phyloP scores from a whole-genome alignment of 805 yeast genomes.

The Sugiyamaella smithiae region DNA sequence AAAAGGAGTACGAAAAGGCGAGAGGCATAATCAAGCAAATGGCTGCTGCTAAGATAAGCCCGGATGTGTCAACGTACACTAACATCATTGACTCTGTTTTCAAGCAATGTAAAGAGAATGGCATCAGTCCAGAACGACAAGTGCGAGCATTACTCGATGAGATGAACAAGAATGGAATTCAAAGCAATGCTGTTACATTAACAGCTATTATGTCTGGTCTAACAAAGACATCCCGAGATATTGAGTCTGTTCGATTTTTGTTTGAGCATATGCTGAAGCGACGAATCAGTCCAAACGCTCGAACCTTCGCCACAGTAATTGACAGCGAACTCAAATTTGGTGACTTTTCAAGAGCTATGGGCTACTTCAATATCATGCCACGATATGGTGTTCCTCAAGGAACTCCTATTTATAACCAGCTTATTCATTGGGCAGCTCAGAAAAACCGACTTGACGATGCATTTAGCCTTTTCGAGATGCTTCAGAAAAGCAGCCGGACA shows the following conservation, averaged over 20 bases:
- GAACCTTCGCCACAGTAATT: slow-evolving; percentile 32
- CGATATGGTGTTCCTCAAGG: slow-evolving; percentile 27
- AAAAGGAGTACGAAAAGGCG: slow-evolving; percentile 44
- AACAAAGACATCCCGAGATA: slow-evolving; percentile 44
- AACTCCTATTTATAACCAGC: slow-evolving; percentile 32
- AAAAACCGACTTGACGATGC: slow-evolving; percentile 25
- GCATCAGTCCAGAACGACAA: slow-evolving; percentile 37
- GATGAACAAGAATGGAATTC: slow-evolving; percentile 40
- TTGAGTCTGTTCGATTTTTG: slow-evolving; percentile 51
- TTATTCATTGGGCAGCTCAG: slow-evolving; percentile 28
- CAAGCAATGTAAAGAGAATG: slow-evolving; percentile 45
- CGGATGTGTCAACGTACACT: slow-evolving; percentile 64
- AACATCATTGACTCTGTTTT: slow-evolving; percentile 53
- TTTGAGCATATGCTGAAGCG: slow-evolving; percentile 41
- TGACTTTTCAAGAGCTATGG: slow-evolving; percentile 22
- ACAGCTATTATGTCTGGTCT: slow-evolving; percentile 55
- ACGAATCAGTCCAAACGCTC: slow-evolving; percentile 29
- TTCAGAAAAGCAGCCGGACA: slow-evolving; percentile 16
- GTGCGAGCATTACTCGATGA: slow-evolving; percentile 32
- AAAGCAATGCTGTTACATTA: slow-evolving; percentile 45
- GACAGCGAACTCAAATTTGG: slow-evolving; percentile 32
- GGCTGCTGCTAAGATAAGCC: slow-evolving; percentile 42
- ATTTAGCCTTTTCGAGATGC: slow-evolving; percentile 19
- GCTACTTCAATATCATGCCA: slow-evolving; percentile 24
- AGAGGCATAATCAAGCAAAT: slow-evolving; percentile 49